Base-by-base conservation (phyloP, 192 early-diverging fungal species). In the Coemansia sp. region DNA sequence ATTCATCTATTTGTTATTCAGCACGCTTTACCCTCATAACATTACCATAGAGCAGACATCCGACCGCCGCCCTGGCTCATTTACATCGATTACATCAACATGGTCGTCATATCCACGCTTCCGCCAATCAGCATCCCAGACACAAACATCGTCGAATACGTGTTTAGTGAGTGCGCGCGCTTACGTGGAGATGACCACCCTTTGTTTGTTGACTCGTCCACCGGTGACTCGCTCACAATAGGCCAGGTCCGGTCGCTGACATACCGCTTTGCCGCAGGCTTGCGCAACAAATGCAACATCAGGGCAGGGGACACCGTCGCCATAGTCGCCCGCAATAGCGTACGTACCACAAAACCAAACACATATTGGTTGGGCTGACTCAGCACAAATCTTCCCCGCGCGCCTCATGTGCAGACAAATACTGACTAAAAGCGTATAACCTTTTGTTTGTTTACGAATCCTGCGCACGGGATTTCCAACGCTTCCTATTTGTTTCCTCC, bases 261-360 rank as follows among this genome's bases (percentile, higher is more conserved):
- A 13, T 41, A 33, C 29, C 66, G 60, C 14, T 65, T 76, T 59
- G 65, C 74, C 22, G 32, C 46, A 10, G 73, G 65, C 23, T 59
- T 81, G 59, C 69, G 55, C 9, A 58, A 59, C 52, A 69, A 19
- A 34, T 62, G 85, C 9, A 84, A 84, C 5, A 79, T 93, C 57
- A 72, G 82, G 8, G 81, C 83, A 19, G 90, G 91, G 19, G 88
- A 93, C 65, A 85, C 85, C 17, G 86, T 94, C 14, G 90, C 84
- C n/a, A 64, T 71, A 15, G 71, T 71, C 52, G 78, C 78, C 11
- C 53, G 45, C 35, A 81, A 81, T 66, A 75, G 78, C 57, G 55
- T 64, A 64, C 15, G 62, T 64, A 36, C 17, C 25, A 15, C 20
- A 41, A 50, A 23, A 25, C 29, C 52, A 54, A 54, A 5, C 25